phyloP scores from a whole-genome alignment of 148 eudicot species.

The Rhododendron vialii region DNA sequence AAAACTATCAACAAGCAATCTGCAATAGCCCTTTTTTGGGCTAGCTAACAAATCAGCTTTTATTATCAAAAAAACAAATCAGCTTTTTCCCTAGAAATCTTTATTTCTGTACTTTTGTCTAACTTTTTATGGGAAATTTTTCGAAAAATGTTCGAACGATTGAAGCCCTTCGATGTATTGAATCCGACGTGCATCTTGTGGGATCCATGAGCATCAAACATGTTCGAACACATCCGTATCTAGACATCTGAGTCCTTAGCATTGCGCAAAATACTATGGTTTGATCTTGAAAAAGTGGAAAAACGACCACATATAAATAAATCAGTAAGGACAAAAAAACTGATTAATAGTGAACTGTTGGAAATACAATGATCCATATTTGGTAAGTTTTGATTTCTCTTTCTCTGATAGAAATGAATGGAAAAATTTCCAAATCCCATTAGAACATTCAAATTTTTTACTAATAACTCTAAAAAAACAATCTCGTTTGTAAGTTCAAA shows the following conservation, averaged over 20 bases:
- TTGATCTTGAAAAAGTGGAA: neutral
- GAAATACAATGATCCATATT: neutral
- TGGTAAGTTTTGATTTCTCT: neutral
- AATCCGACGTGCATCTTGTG: neutral
- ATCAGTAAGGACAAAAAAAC: neutral
- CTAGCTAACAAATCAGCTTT: neutral
- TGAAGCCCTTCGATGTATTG: neutral
- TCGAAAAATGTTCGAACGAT: neutral
- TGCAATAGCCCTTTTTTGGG: neutral
- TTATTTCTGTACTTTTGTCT: neutral
- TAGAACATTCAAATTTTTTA: too few species aligned
- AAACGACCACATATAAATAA: neutral
- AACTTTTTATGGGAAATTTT: neutral
- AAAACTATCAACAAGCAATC: neutral
- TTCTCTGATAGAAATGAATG: neutral
- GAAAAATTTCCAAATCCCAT: neutral
- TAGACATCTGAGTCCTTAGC: too few species aligned
- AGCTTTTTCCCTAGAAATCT: neutral
- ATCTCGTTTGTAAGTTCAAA: neutral
- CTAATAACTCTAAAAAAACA: neutral
- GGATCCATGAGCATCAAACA: neutral
- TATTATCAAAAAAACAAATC: neutral
- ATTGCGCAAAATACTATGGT: neutral
- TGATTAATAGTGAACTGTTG: too few species aligned
- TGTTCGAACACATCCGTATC: neutral